A percentile compares a stretch with the other conserved stretches of the same genome.
Conservation (phyloP, 352 stramenopile species). For the Globisporangium abappressorium region DNA sequence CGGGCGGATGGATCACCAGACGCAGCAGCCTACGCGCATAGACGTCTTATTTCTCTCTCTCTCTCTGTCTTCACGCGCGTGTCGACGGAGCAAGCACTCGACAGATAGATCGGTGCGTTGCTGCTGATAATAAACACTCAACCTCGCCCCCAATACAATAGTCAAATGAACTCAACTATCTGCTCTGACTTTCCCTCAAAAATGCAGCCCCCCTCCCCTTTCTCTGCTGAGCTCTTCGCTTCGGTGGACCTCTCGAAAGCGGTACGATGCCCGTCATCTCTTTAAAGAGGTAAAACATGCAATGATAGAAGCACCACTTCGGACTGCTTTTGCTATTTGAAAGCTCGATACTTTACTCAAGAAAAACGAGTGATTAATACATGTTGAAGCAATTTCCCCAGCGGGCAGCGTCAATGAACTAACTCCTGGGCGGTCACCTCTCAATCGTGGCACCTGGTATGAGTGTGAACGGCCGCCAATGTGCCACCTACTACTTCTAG, state of each 20-base stretch:
- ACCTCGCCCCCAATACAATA: not conserved
- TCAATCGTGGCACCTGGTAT: too few relatives aligned
- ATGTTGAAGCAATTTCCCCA: too few relatives aligned
- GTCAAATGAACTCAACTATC: not conserved
- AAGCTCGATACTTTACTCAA: not conserved
- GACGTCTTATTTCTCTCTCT: not conserved
- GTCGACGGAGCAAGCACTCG: not conserved
- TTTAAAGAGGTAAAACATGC: not conserved
- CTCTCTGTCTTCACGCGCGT: not conserved
- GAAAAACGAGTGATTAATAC: not conserved
- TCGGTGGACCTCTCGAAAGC: not conserved
- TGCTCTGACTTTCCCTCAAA: slow-evolving; percentile 5
- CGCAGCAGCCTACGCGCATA: not conserved
- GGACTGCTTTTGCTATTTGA: too few relatives aligned
- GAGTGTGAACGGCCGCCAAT: too few relatives aligned
- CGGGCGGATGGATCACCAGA: not conserved
- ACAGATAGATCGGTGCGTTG: not conserved
- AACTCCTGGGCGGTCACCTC: too few relatives aligned
- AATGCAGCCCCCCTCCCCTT: not conserved
- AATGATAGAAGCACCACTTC: not conserved
- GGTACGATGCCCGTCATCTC: not conserved
- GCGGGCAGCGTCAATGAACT: too few relatives aligned
- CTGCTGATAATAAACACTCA: slow-evolving; percentile 4
- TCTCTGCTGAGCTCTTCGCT: not conserved
- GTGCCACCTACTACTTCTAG: too few relatives aligned